These are phyloP conservation scores for Parmelia sp. DNA, from an alignment of 495 filamentous ascomycete genomes.

Conservation along the genomic window DNA sequence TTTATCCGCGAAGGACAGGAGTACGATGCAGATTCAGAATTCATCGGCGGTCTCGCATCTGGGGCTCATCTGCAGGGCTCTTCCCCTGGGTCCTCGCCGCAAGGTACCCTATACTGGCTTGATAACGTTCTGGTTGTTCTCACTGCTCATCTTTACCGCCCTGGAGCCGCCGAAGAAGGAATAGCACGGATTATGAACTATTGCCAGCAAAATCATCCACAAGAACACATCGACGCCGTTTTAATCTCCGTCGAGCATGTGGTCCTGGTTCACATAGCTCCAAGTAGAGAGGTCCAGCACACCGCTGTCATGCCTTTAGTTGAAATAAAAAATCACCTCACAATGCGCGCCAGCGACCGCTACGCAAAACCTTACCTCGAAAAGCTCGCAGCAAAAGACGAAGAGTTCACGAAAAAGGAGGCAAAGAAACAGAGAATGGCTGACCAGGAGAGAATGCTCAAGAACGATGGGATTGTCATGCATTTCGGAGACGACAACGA, in stretches of 20 bases:
- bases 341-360: not conserved
- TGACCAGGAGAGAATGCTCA: not conserved
- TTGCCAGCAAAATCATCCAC: not conserved
- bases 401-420: not conserved
- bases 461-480: not conserved
- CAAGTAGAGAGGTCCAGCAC: not conserved
- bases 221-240: constrained; percentile 7
- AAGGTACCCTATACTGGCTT: constrained; percentile 17
- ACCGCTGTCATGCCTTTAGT: constrained; percentile 13
- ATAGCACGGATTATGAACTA: constrained; percentile 1
- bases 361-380: constrained; percentile 5
- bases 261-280: constrained; percentile 3
- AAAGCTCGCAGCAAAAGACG: constrained; percentile 1
- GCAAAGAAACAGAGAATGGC: not conserved
- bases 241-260: constrained; percentile 17
- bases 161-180: not conserved
- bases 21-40: not conserved
- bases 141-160: constrained; percentile 7
- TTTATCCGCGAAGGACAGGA: not conserved
- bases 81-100: constrained; percentile 13
- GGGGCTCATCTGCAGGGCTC: constrained; percentile 11
- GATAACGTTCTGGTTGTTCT: constrained; percentile 17
- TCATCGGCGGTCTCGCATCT: not conserved
- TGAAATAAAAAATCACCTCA: constrained; percentile 9
- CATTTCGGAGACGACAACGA: not conserved